Base-by-base conservation (phyloP, 1,284 basidiomycete genomes). In the Neolentinus lepideus region DNA sequence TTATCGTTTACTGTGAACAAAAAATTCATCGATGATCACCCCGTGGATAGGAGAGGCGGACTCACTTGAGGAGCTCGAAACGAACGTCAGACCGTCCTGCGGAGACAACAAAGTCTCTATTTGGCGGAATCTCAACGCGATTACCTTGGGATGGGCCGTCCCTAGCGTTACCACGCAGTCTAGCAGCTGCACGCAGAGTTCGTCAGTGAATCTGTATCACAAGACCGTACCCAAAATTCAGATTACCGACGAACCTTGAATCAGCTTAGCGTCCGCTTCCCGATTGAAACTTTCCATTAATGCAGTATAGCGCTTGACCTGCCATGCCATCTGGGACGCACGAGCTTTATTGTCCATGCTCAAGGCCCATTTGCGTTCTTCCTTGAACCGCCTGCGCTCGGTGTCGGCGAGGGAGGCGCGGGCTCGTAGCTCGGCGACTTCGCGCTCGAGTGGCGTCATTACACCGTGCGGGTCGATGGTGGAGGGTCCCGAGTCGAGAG, bases 341-440 rank as follows among this genome's bases (percentile, higher is more conserved):
- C 88, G 78, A 12, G 85, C 83, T 46, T 72, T 62, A 65, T 92
- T 90, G 0, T 88, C 88, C 66, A 86, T 81, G 26, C 86, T 85
- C 52, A 84, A 65, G 1, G 89, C 89, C 89, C 89, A 92, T 67
- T 91, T 89, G 63, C 81, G 78, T 69, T 92, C 89, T 69, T 92
- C 89, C 71, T 84, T 88, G 71, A 84, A 89, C 55, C 88, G 76
- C 50, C 89, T 77, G 31, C 87, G 81, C 68, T 92, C 88, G 58
- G 83, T 89, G 61, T 90, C 90, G 22, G 90, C 89, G 56, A 90
- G 70, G 22, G 85, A 85, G 19, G 89, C 89, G 35, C 86, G 79
- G 46, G 87, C 82, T 53, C 88, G 79, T 26, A 92, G 75, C 14
- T 80, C 74, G 22, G 84, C 83, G 19, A 90, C 77, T 62, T 89